Conservation (phyloP, 306 rosid genomes). For the Cicer chorassanicum region DNA sequence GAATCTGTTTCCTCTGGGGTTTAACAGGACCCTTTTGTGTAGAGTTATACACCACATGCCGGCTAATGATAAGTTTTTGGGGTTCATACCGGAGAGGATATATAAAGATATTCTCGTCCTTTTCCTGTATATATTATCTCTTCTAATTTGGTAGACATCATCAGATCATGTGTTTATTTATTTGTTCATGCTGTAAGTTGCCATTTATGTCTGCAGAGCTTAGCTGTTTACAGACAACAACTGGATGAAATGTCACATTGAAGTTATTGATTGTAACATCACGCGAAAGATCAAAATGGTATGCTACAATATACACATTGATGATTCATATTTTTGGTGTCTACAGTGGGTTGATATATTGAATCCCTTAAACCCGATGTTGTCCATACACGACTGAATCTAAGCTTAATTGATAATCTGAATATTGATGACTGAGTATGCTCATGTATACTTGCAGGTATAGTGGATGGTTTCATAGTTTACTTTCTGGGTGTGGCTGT, state of each 20-base stretch:
- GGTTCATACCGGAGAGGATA: slow-evolving; percentile 3
- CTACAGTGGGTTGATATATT: not conserved
- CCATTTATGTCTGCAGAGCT: slow-evolving; percentile 52
- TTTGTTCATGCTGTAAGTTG: slow-evolving; percentile 33
- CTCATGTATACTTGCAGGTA: slow-evolving; percentile 45
- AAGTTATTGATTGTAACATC: slow-evolving; percentile 27
- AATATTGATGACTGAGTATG: slow-evolving; percentile 15
- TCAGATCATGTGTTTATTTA: slow-evolving; percentile 9
- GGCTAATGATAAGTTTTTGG: slow-evolving; percentile 2
- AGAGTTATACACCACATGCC: slow-evolving; percentile 3
- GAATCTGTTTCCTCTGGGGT: slow-evolving; percentile 21
- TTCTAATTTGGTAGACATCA: slow-evolving; percentile 21
- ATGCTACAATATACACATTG: slow-evolving; percentile 4
- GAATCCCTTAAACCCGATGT: not conserved
- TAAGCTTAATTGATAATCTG: slow-evolving; percentile 11
- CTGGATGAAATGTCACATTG: slow-evolving; percentile 55
- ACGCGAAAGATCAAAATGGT: slow-evolving; percentile 36
- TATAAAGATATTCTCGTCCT: slow-evolving; percentile 5
- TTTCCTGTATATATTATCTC: slow-evolving; percentile 1
- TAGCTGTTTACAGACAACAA: slow-evolving; percentile 63
- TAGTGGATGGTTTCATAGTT: slow-evolving; percentile 28
- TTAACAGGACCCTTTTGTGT: not conserved
- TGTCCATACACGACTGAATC: slow-evolving; percentile 7
- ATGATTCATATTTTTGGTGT: not conserved
- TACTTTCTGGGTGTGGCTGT: slow-evolving; percentile 3